Conservation (phyloP, 2,329 filamentous ascomycete genomes). For the Stagonosporopsis rhizophila region DNA sequence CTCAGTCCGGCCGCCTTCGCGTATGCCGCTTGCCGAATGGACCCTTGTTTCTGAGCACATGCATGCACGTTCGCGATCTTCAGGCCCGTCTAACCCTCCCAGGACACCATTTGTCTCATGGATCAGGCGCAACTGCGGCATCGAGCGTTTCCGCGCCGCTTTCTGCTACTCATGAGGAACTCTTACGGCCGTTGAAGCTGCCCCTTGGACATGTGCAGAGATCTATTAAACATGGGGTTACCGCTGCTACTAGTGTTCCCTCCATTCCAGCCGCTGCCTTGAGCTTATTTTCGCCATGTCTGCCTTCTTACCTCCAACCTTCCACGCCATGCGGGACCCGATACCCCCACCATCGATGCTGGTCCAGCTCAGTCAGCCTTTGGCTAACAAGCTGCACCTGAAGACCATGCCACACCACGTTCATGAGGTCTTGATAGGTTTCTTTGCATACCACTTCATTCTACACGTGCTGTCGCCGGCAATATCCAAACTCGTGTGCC, state of each 20-base stretch:
- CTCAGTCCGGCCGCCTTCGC: slow-evolving; percentile 11
- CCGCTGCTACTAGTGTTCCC: slow-evolving; percentile 13
- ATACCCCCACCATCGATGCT: slow-evolving; percentile 69
- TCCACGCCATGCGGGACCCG: slow-evolving; percentile 70
- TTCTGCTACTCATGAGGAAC: slow-evolving; percentile 17
- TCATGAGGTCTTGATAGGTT: slow-evolving; percentile 75
- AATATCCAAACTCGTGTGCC: slow-evolving; percentile 68
- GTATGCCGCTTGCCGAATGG: not conserved
- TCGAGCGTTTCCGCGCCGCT: slow-evolving; percentile 17
- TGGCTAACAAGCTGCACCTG: slow-evolving; percentile 67
- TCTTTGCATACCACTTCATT: slow-evolving; percentile 72
- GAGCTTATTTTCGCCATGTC: slow-evolving; percentile 28
- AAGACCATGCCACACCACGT: slow-evolving; percentile 76
- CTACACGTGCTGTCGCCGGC: slow-evolving; percentile 71
- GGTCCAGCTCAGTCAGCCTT: slow-evolving; percentile 64
- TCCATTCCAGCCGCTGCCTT: slow-evolving; percentile 6
- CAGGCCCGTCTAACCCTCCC: slow-evolving; percentile 6
- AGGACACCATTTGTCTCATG: slow-evolving; percentile 17
- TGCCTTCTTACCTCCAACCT: slow-evolving; percentile 23
- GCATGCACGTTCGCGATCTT: slow-evolving; percentile 3
- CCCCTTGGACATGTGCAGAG: not conserved
- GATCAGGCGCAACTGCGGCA: slow-evolving; percentile 20
- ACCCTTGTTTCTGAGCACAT: slow-evolving; percentile 15
- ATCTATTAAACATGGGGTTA: slow-evolving; percentile 16
- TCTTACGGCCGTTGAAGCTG: slow-evolving; percentile 5